Evolutionary conservation across 257 asterid species (phyloP).

Genomic region (Petunia secreta): DNA sequence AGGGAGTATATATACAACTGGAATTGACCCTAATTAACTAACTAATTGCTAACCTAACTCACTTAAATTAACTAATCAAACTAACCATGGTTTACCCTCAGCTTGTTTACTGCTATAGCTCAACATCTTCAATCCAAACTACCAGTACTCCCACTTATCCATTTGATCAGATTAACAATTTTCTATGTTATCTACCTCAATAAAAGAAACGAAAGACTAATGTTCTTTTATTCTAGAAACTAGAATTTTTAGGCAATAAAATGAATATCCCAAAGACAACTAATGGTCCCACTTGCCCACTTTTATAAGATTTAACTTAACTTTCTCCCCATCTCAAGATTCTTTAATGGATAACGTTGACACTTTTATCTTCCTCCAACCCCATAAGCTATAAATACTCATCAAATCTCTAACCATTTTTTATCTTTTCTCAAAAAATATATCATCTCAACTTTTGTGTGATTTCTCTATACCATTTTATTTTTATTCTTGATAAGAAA

Average conservation of each 20-base stretch:
- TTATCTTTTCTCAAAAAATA: background rate
- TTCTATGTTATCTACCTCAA: background rate
- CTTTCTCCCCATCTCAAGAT: conserved; percentile 26
- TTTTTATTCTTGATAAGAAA: conserved; percentile 15
- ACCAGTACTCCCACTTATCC: background rate
- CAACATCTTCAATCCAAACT: background rate
- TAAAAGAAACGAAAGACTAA: background rate
- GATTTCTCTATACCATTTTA: background rate
- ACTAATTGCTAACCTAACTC: no score
- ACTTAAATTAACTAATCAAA: no score
- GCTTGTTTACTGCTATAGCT: no score
- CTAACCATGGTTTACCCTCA: no score
- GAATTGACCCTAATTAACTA: no score
- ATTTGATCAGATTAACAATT: background rate
- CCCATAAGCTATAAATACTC: conserved; percentile 45
- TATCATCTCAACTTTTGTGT: background rate
- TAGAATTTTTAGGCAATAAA: background rate
- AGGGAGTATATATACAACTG: no score
- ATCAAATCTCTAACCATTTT: conserved; percentile 35
- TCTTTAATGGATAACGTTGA: conserved; percentile 53
- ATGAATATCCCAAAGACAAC: no score
- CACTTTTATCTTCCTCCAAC: conserved; percentile 40
- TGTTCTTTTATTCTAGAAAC: background rate
- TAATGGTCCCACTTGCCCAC: background rate
- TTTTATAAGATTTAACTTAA: conserved; percentile 19